Evolutionary conservation across 805 yeast genomes (phyloP), one percentile per base, ranked within the genome.

Genomic region (Kodamaea sagamina): DNA sequence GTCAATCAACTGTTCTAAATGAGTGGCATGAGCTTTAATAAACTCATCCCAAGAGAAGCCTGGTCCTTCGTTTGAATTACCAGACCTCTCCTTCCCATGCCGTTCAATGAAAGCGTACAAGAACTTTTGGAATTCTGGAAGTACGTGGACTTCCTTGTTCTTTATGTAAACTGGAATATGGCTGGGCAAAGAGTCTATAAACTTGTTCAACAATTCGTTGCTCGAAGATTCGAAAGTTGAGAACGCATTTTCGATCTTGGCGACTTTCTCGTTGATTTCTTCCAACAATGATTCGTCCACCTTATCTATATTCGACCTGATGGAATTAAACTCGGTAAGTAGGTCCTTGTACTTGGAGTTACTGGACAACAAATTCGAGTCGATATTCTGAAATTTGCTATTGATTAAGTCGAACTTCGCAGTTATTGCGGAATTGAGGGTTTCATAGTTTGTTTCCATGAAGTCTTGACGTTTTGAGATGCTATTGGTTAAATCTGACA

Each of bases 121-220:
- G 44, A 58, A 67, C 34, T 62, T 59, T 28, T 63, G 68, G 46
- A 71, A 70, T 43, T 68, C 72, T 0, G 75, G 73, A 3, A 61
- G 43, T 36, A 62, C 64, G 41, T 66, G 72, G n/a, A 71, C 55
- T 38, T 65, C 63, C 9, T 53, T 52, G 40, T 69, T 52, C 39
- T 61, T 61, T 16, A 60, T 47, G 46, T 57, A 65, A 1, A 64
- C 60, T 0, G 73, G 74, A 9, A 67, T 49, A 18, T 58, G 55
- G 2, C 53, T 48, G 3, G 73, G 72, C 15, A 69, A 50, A 2
- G 48, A 36, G 3, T 49, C 47, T 1, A 61, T 19, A 5, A 63
- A 45, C 2, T 57, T 51, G 6, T 47, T 4, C 39, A 19, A 59
- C 32, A n/a, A 61, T 44, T 2, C 54, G 50, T 5, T 37, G 27